These are phyloP conservation scores for Aurinia saxatilis DNA, from an alignment of 345 rosid species.

Conservation along the genomic window DNA sequence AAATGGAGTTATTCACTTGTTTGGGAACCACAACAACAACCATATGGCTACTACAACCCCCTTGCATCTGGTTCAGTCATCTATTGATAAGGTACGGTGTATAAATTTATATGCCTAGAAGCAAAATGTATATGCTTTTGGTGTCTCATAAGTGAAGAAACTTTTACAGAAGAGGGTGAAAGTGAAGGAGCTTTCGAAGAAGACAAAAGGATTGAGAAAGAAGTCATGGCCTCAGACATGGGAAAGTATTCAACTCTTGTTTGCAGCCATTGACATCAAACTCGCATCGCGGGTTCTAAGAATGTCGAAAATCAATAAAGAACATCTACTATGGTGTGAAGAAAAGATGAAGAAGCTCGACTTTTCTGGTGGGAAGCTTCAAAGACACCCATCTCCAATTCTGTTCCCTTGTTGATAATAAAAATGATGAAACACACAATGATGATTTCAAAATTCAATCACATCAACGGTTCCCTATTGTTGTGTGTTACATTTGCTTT, in stretches of 20 bases:
- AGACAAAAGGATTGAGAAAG: conserved; percentile 67
- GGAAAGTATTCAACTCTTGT: conserved; percentile 60
- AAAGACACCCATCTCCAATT: conserved; percentile 70
- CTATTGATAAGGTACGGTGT: conserved; percentile 55
- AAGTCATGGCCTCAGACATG: conserved; percentile 70
- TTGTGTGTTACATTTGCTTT: conserved; percentile 6
- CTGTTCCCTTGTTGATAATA: conserved; percentile 71
- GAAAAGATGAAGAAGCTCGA: conserved; percentile 85
- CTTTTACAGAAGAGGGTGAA: conserved; percentile 54
- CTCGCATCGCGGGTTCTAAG: conserved; percentile 59
- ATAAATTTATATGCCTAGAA: not conserved
- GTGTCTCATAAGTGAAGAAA: not conserved
- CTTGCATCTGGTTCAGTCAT: conserved; percentile 63
- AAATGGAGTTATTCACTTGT: conserved; percentile 42
- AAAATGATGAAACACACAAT: conserved; percentile 16
- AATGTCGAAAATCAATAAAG: conserved; percentile 64
- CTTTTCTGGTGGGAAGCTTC: conserved; percentile 50
- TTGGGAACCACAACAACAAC: conserved; percentile 51
- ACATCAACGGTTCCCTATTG: too few species aligned
- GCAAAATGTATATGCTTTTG: not conserved
- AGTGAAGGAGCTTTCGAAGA: conserved; percentile 64
- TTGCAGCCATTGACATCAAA: conserved; percentile 63
- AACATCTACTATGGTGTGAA: conserved; percentile 87
- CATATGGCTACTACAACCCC: conserved; percentile 48
- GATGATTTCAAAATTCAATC: not conserved